Base-by-base conservation (phyloP, 2,329 filamentous ascomycete genomes). In the Chrysosporium queenslandicum region DNA sequence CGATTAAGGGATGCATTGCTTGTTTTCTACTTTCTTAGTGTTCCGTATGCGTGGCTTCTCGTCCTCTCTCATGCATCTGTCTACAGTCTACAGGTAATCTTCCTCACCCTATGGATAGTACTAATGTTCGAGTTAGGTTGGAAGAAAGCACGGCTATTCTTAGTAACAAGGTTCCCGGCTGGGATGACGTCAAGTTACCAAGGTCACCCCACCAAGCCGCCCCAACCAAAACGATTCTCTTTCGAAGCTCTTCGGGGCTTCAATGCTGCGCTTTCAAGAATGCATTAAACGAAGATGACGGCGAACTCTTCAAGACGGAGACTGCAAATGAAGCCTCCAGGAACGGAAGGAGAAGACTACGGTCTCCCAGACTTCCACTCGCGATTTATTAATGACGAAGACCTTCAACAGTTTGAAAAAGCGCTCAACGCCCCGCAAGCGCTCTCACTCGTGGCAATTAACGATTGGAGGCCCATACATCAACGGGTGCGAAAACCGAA, bases 381-480 rank as follows among this genome's bases (percentile, higher is more conserved):
- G 62, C 82, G 92, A 53, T 96, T 96, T 65, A 75, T 94, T 60
- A 70, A 78, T 41, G 74, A 82, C 37, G 80, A 80, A 54, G 85
- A 94, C 63, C 74, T 95, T 29, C 75, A 79, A 34, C 83, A 85
- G 51, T 97, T 97, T 67, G 83, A 85, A 55, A 80, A 79, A 54
- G 91, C 91, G 6, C 78, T 96, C 7, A 79, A 81, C n/a, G 87
- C 86, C 1, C 88, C 90, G 0, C 88, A 94, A 56, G 80, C 80
- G 1, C 77, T 83, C 37, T 82, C 85, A 32, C 82, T 97, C 61
- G 86, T 87, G 2, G 91, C 92, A 37, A 81, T 94, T 64, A 94
- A 94, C 67, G 92, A 98, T 73, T 98, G 92, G 92, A 83, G 87
- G 14, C 92, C 92, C 0, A 81, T 97, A 11, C 83, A 86, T 60